Evolutionary conservation across 2,329 filamentous ascomycete species (phyloP).

Genomic region (Fusarium tupiense): DNA sequence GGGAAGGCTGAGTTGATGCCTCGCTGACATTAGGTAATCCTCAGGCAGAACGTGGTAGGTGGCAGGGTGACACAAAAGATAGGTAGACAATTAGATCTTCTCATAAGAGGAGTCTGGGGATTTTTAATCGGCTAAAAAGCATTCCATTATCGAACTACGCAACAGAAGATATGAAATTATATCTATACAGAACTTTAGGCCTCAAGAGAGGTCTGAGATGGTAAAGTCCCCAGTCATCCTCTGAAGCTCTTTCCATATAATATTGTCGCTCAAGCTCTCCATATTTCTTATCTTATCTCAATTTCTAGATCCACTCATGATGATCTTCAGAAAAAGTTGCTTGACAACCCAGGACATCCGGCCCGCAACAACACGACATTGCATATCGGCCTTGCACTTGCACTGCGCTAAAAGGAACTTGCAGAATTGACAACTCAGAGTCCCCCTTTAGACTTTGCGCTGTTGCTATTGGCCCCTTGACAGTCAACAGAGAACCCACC

Average conservation of each 20-base stretch:
- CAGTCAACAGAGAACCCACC: constrained; percentile 27
- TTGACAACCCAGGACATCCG: constrained; percentile 33
- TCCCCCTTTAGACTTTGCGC: constrained; percentile 11
- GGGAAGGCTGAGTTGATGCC: constrained; percentile 49
- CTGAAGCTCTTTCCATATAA: constrained; percentile 2
- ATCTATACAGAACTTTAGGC: no score
- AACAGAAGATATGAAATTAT: no score
- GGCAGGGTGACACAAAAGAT: neutral
- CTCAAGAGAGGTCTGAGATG: neutral
- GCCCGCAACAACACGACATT: constrained; percentile 35
- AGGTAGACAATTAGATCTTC: neutral
- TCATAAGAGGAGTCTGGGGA: neutral
- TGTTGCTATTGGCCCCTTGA: constrained; percentile 14
- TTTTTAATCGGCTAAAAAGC: accelerated
- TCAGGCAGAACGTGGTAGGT: constrained; percentile 44
- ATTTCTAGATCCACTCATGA: constrained; percentile 31
- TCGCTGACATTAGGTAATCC: constrained; percentile 41
- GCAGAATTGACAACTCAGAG: constrained; percentile 35
- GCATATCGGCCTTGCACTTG: constrained; percentile 37
- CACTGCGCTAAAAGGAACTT: constrained; percentile 30
- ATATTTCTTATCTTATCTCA: constrained; percentile 30
- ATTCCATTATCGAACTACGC: neutral
- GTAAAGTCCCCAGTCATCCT: neutral
- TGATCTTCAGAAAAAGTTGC: constrained; percentile 43
- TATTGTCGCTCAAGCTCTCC: constrained; percentile 30